Evolutionary conservation across 257 asterid genomes (phyloP).

Genomic region (Solanum clarkiae): DNA sequence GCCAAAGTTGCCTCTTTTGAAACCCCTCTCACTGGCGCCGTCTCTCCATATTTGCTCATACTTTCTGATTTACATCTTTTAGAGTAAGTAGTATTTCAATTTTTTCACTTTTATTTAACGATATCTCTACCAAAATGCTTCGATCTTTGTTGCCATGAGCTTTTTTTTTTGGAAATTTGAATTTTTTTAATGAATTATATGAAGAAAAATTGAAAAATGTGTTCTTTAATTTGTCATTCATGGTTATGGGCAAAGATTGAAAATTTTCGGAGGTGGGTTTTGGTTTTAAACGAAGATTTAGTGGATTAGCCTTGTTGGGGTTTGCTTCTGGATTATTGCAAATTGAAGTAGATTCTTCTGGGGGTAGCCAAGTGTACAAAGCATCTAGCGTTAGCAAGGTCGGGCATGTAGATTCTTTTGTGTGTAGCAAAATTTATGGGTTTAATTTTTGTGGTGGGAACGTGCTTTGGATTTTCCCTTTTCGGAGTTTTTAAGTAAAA

Average conservation of each 20-base stretch:
- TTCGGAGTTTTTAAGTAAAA: background rate
- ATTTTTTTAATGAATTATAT: background rate
- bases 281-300: background rate
- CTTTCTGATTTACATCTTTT: background rate
- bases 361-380: background rate
- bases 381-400: background rate
- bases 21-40: constrained; percentile 31
- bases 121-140: background rate
- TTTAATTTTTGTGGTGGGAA: background rate
- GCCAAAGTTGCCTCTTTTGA: constrained; percentile 30
- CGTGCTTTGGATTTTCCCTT: background rate
- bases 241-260: background rate
- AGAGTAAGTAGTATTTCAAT: background rate
- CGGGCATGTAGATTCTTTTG: background rate
- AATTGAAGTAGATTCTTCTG: background rate
- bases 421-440: background rate
- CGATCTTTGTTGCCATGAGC: background rate
- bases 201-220: background rate
- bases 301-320: background rate
- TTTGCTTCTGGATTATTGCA: background rate
- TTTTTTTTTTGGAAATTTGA: background rate
- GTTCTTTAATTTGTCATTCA: background rate
- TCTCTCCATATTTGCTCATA: constrained; percentile 13
- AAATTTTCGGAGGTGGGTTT: background rate
- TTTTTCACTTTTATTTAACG: background rate